Percentiles rank a stretch among this genome's conserved stretches.
phyloP scores from a whole-genome alignment of 345 rosid species.

The Salix suchowensis region DNA sequence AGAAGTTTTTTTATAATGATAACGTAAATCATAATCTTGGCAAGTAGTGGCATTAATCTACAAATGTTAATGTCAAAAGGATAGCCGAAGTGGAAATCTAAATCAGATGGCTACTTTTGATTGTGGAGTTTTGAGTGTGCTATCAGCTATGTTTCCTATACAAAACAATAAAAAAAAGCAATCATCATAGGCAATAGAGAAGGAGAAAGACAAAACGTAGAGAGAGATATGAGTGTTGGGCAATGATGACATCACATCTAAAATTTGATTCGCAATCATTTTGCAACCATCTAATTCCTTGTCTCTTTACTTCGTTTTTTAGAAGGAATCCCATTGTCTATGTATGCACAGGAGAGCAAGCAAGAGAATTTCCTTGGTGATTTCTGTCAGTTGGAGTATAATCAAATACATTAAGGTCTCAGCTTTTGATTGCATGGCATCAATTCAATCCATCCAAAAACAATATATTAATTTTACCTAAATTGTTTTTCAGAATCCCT shows the following conservation, averaged over 20 bases:
- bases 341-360: too few relatives aligned
- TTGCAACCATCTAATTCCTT: neutral
- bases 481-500: neutral
- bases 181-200: neutral
- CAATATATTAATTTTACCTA: neutral
- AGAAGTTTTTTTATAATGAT: neutral
- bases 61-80: neutral
- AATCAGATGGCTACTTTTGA: neutral
- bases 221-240: too few relatives aligned
- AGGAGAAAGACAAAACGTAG: too few relatives aligned
- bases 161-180: neutral
- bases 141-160: neutral
- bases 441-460: neutral
- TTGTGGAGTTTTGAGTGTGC: neutral
- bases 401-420: neutral
- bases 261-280: neutral
- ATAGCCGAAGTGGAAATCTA: neutral
- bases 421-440: neutral
- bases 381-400: neutral
- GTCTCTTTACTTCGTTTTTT: too few relatives aligned
- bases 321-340: too few relatives aligned
- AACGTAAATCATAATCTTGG: slow-evolving; percentile 1
- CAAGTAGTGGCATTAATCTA: neutral
- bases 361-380: neutral
- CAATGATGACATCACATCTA: too few relatives aligned